Conservation (phyloP, 495 filamentous ascomycete genomes). For the Glonium stellatum region DNA sequence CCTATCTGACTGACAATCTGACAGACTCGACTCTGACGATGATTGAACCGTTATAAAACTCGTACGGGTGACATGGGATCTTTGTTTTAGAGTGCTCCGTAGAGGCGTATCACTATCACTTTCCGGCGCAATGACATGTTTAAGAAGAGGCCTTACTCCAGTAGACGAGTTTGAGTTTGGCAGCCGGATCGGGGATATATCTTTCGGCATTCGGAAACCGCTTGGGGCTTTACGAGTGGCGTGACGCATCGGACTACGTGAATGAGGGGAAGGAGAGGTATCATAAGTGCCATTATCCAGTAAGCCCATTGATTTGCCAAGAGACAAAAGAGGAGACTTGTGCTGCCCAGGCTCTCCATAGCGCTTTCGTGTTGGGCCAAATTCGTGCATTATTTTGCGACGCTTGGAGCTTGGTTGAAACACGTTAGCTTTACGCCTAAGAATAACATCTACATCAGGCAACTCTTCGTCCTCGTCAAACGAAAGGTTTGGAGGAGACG, state of each 20-base stretch:
- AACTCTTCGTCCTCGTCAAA: slow-evolving; percentile 24
- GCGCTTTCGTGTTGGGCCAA: background rate
- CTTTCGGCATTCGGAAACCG: background rate
- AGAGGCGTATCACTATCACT: background rate
- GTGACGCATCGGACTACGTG: background rate
- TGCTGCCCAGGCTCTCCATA: too few species aligned
- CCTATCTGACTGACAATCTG: slow-evolving; percentile 5
- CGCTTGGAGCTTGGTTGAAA: slow-evolving; percentile 20
- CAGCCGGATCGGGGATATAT: background rate
- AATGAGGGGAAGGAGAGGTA: slow-evolving; percentile 5
- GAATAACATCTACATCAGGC: slow-evolving; percentile 19
- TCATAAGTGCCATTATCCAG: background rate
- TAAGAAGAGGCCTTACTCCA: background rate
- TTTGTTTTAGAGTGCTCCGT: background rate
- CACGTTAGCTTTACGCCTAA: slow-evolving; percentile 1
- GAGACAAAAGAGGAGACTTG: too few species aligned
- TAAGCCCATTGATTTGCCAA: too few species aligned
- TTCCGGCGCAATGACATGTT: background rate
- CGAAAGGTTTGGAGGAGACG: background rate
- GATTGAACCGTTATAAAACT: background rate
- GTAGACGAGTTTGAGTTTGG: background rate
- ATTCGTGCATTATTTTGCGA: slow-evolving; percentile 16
- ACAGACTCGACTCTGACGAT: slow-evolving; percentile 9
- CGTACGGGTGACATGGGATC: background rate
- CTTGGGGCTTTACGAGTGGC: background rate